These are phyloP conservation scores for Scutellaria baicalensis DNA, from an alignment of 257 asterid species.

Conservation along the genomic window DNA sequence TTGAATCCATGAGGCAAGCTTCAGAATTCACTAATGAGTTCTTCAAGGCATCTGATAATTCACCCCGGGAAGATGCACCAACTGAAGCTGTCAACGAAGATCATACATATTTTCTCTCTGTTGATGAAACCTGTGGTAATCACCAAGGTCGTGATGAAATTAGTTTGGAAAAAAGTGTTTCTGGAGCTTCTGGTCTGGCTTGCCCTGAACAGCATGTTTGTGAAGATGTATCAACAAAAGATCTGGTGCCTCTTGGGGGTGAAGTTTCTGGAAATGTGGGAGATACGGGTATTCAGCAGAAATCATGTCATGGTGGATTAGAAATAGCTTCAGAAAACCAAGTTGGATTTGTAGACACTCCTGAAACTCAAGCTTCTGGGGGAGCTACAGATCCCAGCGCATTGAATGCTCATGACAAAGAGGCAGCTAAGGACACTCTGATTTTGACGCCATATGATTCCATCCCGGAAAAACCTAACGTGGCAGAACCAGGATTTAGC, in stretches of 20 bases:
- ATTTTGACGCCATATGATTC: slow-evolving; percentile 50
- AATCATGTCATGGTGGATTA: slow-evolving; percentile 18
- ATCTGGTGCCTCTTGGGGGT: slow-evolving; percentile 17
- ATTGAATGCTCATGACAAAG: slow-evolving; percentile 25
- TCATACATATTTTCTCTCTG: slow-evolving; percentile 15
- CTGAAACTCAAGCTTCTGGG: slow-evolving; percentile 19
- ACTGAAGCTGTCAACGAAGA: slow-evolving; percentile 25
- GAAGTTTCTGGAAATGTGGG: slow-evolving; percentile 24
- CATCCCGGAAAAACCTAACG: slow-evolving; percentile 25
- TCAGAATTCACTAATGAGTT: slow-evolving; percentile 27
- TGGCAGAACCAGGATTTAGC: slow-evolving; percentile 21
- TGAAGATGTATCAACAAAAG: slow-evolving; percentile 22
- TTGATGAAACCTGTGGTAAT: slow-evolving; percentile 16
- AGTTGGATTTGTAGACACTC: slow-evolving; percentile 25
- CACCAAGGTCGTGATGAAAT: slow-evolving; percentile 23
- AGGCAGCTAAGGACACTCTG: slow-evolving; percentile 17
- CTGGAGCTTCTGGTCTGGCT: slow-evolving; percentile 24
- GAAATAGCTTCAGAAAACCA: slow-evolving; percentile 31
- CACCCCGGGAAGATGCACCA: slow-evolving; percentile 15
- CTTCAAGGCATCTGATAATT: slow-evolving; percentile 29
- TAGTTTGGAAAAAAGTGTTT: slow-evolving; percentile 19
- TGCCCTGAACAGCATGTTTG: slow-evolving; percentile 22
- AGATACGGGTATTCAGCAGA: slow-evolving; percentile 21
- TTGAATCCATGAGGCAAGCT: slow-evolving; percentile 14
- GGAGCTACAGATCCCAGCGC: slow-evolving; percentile 19